Percentiles rank a stretch among this genome's conserved stretches.
Conservation (phyloP, 345 rosid genomes). For the Atalantia buxifolia region DNA sequence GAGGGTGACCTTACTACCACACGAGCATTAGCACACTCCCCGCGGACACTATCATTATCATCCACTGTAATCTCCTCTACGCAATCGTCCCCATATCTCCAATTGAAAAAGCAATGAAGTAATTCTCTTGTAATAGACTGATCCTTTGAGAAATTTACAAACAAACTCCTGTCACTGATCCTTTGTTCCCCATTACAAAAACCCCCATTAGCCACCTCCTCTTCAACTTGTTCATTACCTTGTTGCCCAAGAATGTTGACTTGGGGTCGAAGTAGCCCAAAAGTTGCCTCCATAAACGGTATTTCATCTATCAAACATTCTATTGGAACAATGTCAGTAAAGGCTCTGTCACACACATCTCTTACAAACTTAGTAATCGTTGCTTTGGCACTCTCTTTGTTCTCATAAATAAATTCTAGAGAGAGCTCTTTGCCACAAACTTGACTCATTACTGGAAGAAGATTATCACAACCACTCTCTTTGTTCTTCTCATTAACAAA, state of each 20-base stretch:
- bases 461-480: not conserved
- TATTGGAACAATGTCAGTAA: not conserved
- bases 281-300: not conserved
- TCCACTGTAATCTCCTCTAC: conserved; percentile 6
- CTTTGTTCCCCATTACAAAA: too few relatives aligned
- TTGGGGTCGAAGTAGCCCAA: not conserved
- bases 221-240: not conserved
- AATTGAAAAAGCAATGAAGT: conserved; percentile 12
- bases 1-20: conserved; percentile 6
- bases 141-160: conserved; percentile 29
- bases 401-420: not conserved
- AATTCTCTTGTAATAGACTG: conserved; percentile 13
- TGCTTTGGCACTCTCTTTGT: not conserved
- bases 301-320: too few relatives aligned
- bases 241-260: not conserved
- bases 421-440: conserved; percentile 9
- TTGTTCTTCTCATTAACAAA: too few relatives aligned
- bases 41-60: not conserved
- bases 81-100: conserved; percentile 13
- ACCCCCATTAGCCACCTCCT: not conserved
- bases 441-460: not conserved
- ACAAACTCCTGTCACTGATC: conserved; percentile 9
- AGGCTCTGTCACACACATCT: not conserved
- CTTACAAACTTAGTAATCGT: too few relatives aligned
- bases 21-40: conserved; percentile 10